Conservation (phyloP, 139 green algal species). For the Nannochloris sp. region DNA sequence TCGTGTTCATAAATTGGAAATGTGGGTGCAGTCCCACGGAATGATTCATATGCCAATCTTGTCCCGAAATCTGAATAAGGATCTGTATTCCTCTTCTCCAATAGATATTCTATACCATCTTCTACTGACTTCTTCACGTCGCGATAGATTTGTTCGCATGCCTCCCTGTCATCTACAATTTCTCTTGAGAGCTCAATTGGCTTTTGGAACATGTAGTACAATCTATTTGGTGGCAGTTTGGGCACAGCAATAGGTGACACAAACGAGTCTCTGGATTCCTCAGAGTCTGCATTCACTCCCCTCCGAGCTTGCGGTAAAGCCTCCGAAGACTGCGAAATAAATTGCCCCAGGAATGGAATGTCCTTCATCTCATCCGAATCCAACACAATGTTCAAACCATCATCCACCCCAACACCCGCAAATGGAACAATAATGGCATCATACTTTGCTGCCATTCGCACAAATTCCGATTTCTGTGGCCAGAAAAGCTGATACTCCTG, state of each 20-base stretch:
- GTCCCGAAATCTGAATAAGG: slow-evolving; percentile 66
- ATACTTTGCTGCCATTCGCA: slow-evolving; percentile 77
- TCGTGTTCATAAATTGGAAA: slow-evolving; percentile 35
- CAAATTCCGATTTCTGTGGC: slow-evolving; percentile 81
- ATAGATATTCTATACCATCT: slow-evolving; percentile 58
- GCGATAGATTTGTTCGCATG: slow-evolving; percentile 50
- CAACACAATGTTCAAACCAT: slow-evolving; percentile 48
- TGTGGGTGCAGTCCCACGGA: slow-evolving; percentile 61
- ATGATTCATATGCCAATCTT: slow-evolving; percentile 68
- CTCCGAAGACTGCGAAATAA: slow-evolving; percentile 19
- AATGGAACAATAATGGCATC: slow-evolving; percentile 92
- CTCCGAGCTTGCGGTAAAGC: slow-evolving; percentile 17
- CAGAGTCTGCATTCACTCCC: slow-evolving; percentile 2
- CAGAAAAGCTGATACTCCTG: slow-evolving; percentile 92
- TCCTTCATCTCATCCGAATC: slow-evolving; percentile 46
- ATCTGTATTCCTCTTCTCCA: slow-evolving; percentile 53
- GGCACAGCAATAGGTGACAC: slow-evolving; percentile 47
- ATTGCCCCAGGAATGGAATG: slow-evolving; percentile 49
- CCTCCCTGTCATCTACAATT: slow-evolving; percentile 35
- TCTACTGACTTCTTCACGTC: slow-evolving; percentile 51
- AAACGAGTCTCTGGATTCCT: slow-evolving; percentile 35
- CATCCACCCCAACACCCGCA: slow-evolving; percentile 71
- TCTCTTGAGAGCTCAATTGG: slow-evolving; percentile 46
- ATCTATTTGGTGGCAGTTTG: slow-evolving; percentile 42
- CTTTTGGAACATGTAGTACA: slow-evolving; percentile 85